Conservation (phyloP, 2,329 filamentous ascomycete genomes). For the Delphinella strobiligena region DNA sequence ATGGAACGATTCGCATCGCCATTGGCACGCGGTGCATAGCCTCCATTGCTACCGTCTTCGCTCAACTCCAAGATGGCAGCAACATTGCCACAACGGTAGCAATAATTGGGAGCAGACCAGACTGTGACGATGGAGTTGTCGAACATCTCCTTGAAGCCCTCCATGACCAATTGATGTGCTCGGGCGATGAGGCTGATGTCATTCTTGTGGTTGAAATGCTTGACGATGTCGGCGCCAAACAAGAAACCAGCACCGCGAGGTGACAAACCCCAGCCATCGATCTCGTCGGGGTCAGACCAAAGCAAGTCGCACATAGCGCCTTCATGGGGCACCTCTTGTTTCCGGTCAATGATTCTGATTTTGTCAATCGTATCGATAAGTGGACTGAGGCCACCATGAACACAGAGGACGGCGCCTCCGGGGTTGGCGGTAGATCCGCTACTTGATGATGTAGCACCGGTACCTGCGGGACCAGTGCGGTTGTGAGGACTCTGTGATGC, state of each 20-base stretch:
- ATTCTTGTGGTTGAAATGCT: conserved; percentile 89
- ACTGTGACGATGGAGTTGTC: conserved; percentile 91
- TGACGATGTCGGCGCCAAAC: conserved; percentile 91
- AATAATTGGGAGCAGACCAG: conserved; percentile 77
- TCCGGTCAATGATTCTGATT: conserved; percentile 85
- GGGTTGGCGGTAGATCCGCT: conserved; percentile 45
- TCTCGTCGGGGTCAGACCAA: conserved; percentile 97
- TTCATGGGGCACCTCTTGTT: conserved; percentile 97
- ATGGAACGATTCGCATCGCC: conserved; percentile 46
- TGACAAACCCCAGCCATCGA: conserved; percentile 90
- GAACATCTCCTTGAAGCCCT: conserved; percentile 99
- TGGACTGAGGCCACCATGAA: conserved; percentile 86
- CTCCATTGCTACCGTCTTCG: conserved; percentile 56
- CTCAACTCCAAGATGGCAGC: conserved; percentile 87
- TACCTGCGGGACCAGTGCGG: conserved; percentile 58
- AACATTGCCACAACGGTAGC: conserved; percentile 45
- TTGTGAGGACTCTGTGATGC: conserved; percentile 14
- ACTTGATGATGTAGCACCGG: conserved; percentile 62
- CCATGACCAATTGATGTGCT: conserved; percentile 97
- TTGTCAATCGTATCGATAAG: conserved; percentile 90
- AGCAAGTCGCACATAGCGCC: conserved; percentile 97
- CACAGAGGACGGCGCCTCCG: conserved; percentile 80
- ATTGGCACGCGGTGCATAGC: conserved; percentile 44
- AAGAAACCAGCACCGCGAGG: conserved; percentile 91
- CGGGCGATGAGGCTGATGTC: conserved; percentile 84